Evolutionary conservation across 2,329 filamentous ascomycete species (phyloP), one percentile per base, ranked within the genome.

Genomic region (Trichophyton rubrum): DNA sequence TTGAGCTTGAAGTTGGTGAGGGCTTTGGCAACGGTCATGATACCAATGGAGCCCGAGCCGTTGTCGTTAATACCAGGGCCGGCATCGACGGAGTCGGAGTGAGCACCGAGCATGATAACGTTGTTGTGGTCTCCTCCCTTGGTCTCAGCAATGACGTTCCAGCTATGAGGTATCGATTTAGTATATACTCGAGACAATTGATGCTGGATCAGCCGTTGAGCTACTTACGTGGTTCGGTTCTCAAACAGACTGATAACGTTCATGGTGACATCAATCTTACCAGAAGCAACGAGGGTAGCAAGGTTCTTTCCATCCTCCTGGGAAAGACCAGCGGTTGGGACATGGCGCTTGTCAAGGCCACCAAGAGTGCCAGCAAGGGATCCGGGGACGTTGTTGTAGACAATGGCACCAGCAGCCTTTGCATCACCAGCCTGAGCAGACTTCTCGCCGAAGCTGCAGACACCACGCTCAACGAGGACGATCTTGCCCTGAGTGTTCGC

Each of bases 31-130:
- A 84, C 75, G 59, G 83, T 82, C 7, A 86, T 75, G 58, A 85
- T 75, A 24, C 78, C 79, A 63, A 84, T 79, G 38, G 80, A 83
- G 60, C 87, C 87, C 2, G 84, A 85, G 55, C 87, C 87, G 67
- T 90, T 86, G 66, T 90, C 87, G 71, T 90, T 90, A 78, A 90
- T 89, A 20, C 87, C 87, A 1, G 84, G 83, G 0, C 84, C 84
- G 27, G 77, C 79, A 30, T 77, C 75, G 20, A 86, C 83, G 5
- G 80, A 82, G 71, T 86, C 84, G 17, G 78, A 80, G 71, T 86
- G 84, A 2, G 78, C 82, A 47, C 83, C 82, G 13, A 85, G 71
- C 57, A 82, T 78, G 55, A 86, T 74, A 38, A 81, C 75, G 67
- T 85, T 83, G 64, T 82, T 72, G 17, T 80, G 78, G 68, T 85